Percentiles rank a stretch among this genome's conserved stretches.
Evolutionary conservation across 2,329 filamentous ascomycete genomes (phyloP).

Genomic region (Phyllosticta citriasiana): DNA sequence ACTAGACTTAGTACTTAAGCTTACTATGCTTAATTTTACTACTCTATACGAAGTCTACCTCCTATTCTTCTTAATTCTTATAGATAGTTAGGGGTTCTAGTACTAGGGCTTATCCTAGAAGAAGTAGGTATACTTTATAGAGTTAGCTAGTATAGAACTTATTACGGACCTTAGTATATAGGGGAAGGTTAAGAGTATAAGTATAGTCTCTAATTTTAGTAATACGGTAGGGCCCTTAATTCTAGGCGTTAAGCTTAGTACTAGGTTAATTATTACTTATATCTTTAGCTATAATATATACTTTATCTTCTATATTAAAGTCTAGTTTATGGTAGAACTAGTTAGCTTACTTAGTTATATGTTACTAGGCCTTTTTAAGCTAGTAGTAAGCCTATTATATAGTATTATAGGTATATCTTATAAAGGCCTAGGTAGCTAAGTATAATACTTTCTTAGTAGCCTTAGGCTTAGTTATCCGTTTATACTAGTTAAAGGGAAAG

Average conservation of each 20-base stretch:
- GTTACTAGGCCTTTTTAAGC: too few species aligned
- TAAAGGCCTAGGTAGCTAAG: not conserved
- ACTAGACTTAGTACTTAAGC: not conserved
- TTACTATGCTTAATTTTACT: not conserved
- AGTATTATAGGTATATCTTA: not conserved
- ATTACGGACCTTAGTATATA: not conserved
- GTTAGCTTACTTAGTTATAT: not conserved
- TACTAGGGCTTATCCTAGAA: not conserved
- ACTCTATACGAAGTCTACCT: not conserved
- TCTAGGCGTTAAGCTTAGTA: not conserved
- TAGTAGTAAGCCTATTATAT: not conserved
- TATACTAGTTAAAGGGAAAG: not conserved
- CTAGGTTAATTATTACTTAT: not conserved
- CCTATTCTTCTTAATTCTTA: not conserved
- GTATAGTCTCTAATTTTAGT: not conserved
- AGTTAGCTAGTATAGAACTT: not conserved
- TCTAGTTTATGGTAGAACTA: not conserved
- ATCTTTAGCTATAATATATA: not conserved
- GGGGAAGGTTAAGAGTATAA: too few species aligned
- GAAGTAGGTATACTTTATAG: not conserved
- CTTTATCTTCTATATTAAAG: not conserved
- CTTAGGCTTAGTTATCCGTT: not conserved
- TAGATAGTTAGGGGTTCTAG: not conserved
- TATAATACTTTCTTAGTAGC: not conserved
- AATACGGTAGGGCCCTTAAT: not conserved